Evolutionary conservation across 768 basidiomycete genomes (phyloP).

Genomic region (Suillus decipiens): DNA sequence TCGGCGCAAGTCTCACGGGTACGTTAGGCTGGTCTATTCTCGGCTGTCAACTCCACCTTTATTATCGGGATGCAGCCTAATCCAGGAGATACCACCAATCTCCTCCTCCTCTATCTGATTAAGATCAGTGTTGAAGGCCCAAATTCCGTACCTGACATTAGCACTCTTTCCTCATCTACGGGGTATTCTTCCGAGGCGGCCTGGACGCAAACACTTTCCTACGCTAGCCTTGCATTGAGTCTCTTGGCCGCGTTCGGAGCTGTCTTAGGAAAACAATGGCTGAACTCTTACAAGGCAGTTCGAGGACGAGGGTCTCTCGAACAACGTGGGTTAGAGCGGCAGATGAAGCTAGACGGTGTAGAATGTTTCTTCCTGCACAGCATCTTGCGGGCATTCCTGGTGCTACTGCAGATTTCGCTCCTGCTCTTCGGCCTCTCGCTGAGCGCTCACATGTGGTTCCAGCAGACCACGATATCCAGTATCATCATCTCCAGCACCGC

Average conservation of each 20-base stretch:
- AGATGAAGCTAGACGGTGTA: slow-evolving; percentile 9
- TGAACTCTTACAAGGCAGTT: background rate
- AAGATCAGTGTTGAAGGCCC: background rate
- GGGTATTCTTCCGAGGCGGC: slow-evolving; percentile 1
- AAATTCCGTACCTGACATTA: background rate
- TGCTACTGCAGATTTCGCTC: background rate
- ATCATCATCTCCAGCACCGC: background rate
- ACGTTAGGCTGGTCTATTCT: background rate
- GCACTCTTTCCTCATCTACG: slow-evolving; percentile 9
- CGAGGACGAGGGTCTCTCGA: slow-evolving; percentile 10
- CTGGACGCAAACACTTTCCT: slow-evolving; percentile 13
- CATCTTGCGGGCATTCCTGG: background rate
- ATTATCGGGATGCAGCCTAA: background rate
- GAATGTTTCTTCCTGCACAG: slow-evolving; percentile 6
- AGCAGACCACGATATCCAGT: background rate
- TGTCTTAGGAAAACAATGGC: slow-evolving; percentile 7
- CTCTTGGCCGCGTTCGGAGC: slow-evolving; percentile 17
- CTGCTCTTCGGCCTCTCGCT: background rate
- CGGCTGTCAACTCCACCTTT: background rate
- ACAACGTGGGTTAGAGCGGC: slow-evolving; percentile 6
- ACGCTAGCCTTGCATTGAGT: slow-evolving; percentile 14
- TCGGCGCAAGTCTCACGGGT: background rate
- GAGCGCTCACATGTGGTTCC: background rate
- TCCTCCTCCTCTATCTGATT: background rate
- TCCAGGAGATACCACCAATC: background rate